These are phyloP conservation scores for Neofusicoccum sp. DNA, from an alignment of 2,329 filamentous ascomycete species.

Conservation along the genomic window DNA sequence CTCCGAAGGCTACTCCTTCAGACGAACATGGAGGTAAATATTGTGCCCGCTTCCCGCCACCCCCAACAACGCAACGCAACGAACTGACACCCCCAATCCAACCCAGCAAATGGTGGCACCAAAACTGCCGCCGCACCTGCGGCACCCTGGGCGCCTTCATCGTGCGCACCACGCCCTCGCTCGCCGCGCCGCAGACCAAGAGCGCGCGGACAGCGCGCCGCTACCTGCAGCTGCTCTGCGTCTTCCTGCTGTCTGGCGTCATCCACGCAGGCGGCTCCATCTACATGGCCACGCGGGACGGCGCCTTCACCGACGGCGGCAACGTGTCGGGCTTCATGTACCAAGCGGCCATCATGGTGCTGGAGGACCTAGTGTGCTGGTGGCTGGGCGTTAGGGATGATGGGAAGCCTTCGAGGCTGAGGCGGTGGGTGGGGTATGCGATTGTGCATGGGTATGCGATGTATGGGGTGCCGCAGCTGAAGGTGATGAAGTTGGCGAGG, in stretches of 20 bases:
- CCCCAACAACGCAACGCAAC: no score
- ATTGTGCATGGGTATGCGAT: no score
- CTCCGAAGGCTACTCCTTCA: not conserved
- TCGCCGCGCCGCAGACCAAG: not conserved
- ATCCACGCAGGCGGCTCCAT: not conserved
- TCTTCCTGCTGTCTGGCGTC: not conserved
- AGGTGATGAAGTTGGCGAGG: no score
- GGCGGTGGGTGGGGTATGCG: no score
- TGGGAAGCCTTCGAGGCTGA: not conserved
- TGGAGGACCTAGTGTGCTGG: not conserved
- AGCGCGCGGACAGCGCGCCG: not conserved
- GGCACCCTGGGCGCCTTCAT: not conserved
- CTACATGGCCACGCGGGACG: constrained; percentile 1
- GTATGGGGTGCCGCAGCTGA: no score
- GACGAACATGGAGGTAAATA: not conserved
- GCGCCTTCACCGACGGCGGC: not conserved
- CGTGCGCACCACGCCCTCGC: not conserved
- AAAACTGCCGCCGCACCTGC: not conserved
- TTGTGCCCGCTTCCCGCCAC: no score
- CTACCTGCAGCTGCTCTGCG: not conserved
- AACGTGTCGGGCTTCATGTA: not conserved
- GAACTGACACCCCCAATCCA: not conserved
- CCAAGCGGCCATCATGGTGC: not conserved
- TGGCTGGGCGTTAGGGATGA: not conserved
- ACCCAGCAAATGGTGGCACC: not conserved